Evolutionary conservation across 257 asterid species (phyloP).

Genomic region (Jacaranda copaia): DNA sequence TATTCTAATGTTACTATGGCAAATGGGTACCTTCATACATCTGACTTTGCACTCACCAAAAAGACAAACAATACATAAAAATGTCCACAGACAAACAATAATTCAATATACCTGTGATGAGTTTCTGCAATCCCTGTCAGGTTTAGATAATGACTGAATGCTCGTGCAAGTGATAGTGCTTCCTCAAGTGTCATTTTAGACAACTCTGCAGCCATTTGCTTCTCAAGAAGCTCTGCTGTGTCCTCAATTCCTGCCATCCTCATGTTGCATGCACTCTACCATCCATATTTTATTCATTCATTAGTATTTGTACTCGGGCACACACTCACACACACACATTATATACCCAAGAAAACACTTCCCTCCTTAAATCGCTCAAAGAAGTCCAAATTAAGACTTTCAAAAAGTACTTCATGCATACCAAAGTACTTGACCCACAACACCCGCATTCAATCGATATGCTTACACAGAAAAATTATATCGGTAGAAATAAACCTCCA

Average conservation of each 20-base stretch:
- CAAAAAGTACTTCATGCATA: neutral
- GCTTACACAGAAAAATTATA: neutral
- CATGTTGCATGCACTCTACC: conserved; percentile 91
- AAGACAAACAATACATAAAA: conserved; percentile 1
- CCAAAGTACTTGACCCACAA: neutral
- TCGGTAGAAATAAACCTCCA: neutral
- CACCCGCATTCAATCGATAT: neutral
- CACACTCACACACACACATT: conserved; percentile 6
- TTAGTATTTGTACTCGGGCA: conserved; percentile 29
- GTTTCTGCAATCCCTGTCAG: conserved; percentile 95
- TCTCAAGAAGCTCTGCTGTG: conserved; percentile 94
- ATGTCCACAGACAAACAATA: neutral
- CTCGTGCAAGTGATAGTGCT: conserved; percentile 84
- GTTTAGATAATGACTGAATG: conserved; percentile 91
- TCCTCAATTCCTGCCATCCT: conserved; percentile 88
- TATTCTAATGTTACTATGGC: neutral
- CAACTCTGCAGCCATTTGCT: conserved; percentile 79
- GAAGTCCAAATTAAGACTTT: conserved; percentile 4
- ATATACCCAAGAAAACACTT: neutral
- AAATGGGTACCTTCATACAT: conserved; percentile 11
- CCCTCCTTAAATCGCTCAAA: conserved; percentile 11
- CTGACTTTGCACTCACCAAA: conserved; percentile 18
- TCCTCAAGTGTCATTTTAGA: conserved; percentile 91
- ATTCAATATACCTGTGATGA: conserved; percentile 72
- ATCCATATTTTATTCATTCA: conserved; percentile 24